phyloP scores from a whole-genome alignment of 2,329 filamentous ascomycete species.

The Aspergillus tubingensis region DNA sequence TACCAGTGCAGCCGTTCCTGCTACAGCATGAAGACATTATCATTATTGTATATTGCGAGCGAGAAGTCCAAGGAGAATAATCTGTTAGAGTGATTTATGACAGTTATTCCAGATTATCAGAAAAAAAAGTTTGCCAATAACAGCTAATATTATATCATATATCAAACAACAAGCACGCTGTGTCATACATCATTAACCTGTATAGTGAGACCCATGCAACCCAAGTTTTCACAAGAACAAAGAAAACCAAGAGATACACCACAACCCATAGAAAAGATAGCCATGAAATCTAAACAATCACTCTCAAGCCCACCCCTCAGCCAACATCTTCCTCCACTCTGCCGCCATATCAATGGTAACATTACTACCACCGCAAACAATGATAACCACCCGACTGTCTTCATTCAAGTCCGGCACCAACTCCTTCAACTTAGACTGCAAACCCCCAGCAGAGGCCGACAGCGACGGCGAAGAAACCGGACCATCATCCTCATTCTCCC shows the following conservation, averaged over 20 bases:
- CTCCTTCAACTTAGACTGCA: constrained; percentile 56
- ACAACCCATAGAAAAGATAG: background rate
- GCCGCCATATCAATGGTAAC: constrained; percentile 64
- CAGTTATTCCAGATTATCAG: background rate
- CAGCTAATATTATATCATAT: background rate
- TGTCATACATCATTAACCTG: background rate
- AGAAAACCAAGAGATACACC: background rate
- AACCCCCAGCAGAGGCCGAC: background rate
- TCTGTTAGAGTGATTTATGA: background rate
- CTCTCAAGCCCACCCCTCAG: constrained; percentile 39
- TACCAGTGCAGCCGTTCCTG: constrained; percentile 21
- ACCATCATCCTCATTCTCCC: constrained; percentile 30
- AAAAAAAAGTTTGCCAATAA: background rate
- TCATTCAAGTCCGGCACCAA: constrained; percentile 64
- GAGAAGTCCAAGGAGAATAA: background rate
- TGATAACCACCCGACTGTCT: constrained; percentile 73
- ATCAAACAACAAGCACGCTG: background rate
- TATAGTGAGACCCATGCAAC: background rate
- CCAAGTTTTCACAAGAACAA: background rate
- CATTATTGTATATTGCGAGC: background rate
- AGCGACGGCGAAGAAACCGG: constrained; percentile 4
- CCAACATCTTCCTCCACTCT: constrained; percentile 55
- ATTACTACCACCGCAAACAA: constrained; percentile 79
- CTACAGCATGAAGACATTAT: constrained; percentile 19
- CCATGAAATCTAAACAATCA: constrained; percentile 7